phyloP scores from a whole-genome alignment of 2,329 filamentous ascomycete genomes.

The Penicillium janthinellum region DNA sequence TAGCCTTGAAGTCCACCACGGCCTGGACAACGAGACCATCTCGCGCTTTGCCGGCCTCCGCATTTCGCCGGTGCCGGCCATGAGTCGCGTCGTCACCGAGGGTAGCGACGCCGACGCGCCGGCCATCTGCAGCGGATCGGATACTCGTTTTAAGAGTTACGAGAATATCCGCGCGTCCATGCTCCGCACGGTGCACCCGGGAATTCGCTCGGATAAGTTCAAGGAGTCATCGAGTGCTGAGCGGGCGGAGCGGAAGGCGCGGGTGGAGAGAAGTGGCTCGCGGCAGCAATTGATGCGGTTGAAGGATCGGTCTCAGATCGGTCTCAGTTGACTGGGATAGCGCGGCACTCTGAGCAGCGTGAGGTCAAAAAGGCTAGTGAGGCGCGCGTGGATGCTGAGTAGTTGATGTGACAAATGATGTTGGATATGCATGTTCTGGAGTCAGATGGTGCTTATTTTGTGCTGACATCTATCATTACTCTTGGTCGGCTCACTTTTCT shows the following conservation, averaged over 20 bases:
- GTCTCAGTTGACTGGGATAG: background rate
- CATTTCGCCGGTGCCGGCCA: background rate
- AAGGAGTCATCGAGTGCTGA: background rate
- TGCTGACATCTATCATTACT: background rate
- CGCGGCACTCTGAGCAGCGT: background rate
- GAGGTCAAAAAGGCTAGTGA: background rate
- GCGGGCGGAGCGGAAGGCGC: background rate
- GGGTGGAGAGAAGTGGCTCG: background rate
- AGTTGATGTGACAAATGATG: background rate
- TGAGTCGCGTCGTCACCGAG: background rate
- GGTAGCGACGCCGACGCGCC: background rate
- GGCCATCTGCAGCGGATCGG: background rate
- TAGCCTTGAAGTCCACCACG: background rate
- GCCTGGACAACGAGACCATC: background rate
- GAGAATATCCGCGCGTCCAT: constrained; percentile 5
- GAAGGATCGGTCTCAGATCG: background rate
- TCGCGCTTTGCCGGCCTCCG: background rate
- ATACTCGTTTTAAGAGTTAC: constrained; percentile 3
- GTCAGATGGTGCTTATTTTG: background rate
- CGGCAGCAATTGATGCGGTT: background rate
- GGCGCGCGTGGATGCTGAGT: background rate
- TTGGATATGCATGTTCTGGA: background rate
- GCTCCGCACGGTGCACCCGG: constrained; percentile 7
- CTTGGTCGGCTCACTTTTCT: background rate
- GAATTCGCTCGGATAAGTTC: background rate